Evolutionary conservation across 768 basidiomycete species (phyloP).

Genomic region (Crassisporium funariophilum): DNA sequence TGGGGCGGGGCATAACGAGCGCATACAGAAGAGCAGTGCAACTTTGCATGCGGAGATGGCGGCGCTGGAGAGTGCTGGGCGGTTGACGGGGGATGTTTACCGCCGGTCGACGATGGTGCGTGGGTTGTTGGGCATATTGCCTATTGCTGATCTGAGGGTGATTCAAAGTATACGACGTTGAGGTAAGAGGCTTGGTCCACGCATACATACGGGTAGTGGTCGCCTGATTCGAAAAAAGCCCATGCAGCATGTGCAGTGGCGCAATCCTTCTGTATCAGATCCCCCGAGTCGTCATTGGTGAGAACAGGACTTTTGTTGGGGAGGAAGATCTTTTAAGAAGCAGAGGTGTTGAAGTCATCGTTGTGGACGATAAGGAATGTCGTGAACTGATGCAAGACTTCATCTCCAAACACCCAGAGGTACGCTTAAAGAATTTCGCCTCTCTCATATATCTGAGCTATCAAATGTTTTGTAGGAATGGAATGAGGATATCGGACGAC

Average conservation of each 20-base stretch:
- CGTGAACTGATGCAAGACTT: constrained; percentile 57
- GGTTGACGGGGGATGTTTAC: constrained; percentile 47
- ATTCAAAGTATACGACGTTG: constrained; percentile 37
- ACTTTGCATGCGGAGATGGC: constrained; percentile 41
- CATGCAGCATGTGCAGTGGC: constrained; percentile 69
- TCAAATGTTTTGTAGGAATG: constrained; percentile 46
- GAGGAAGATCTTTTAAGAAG: constrained; percentile 54
- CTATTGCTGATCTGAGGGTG: not conserved
- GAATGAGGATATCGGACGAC: constrained; percentile 66
- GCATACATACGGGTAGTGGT: too few species aligned
- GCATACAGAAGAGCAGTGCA: constrained; percentile 36
- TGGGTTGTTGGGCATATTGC: not conserved
- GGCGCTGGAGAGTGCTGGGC: constrained; percentile 52
- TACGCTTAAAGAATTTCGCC: constrained; percentile 21
- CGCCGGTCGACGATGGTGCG: constrained; percentile 51
- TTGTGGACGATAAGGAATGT: constrained; percentile 51
- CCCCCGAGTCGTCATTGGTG: constrained; percentile 66
- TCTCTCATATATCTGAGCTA: not conserved
- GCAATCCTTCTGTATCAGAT: constrained; percentile 66
- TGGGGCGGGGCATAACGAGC: constrained; percentile 36
- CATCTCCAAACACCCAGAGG: constrained; percentile 57
- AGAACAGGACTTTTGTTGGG: constrained; percentile 56
- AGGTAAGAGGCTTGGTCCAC: constrained; percentile 30
- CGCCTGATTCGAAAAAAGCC: constrained; percentile 34
- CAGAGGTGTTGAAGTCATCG: constrained; percentile 56